Conservation (phyloP, 305 asterid species). For the Stenogyne calaminthoides region DNA sequence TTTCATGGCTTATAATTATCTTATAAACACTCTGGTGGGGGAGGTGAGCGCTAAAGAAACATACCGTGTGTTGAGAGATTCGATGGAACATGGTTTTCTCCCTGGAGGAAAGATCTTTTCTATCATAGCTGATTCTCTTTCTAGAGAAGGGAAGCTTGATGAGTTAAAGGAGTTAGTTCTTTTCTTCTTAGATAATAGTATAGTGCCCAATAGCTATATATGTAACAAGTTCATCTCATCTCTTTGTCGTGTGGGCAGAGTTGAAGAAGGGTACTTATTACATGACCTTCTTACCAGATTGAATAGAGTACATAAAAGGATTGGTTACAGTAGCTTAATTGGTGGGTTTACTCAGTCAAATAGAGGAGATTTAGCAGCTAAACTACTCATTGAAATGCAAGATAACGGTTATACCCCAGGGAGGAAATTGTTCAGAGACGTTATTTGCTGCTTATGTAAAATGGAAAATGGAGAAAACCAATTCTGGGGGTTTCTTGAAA, state of each 20-base stretch:
- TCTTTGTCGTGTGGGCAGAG: slow-evolving; percentile 55
- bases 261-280: slow-evolving; percentile 67
- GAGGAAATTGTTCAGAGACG: slow-evolving; percentile 48
- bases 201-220: slow-evolving; percentile 39
- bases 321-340: slow-evolving; percentile 58
- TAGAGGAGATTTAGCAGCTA: slow-evolving; percentile 70
- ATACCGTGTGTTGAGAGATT: slow-evolving; percentile 49
- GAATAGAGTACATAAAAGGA: slow-evolving; percentile 39
- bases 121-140: slow-evolving; percentile 57
- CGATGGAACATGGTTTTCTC: slow-evolving; percentile 59
- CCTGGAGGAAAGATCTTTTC: slow-evolving; percentile 62
- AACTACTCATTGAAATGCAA: slow-evolving; percentile 83
- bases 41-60: slow-evolving; percentile 58
- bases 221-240: slow-evolving; percentile 64
- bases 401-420: slow-evolving; percentile 54
- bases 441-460: slow-evolving; percentile 53
- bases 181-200: slow-evolving; percentile 49
- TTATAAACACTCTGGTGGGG: slow-evolving; percentile 65
- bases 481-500: slow-evolving; percentile 60
- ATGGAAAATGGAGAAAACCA: slow-evolving; percentile 52
- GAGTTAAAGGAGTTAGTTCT: slow-evolving; percentile 67
- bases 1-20: slow-evolving; percentile 73
- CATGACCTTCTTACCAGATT: slow-evolving; percentile 51
- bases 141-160: slow-evolving; percentile 68
- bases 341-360: slow-evolving; percentile 51